Percentiles rank a stretch among this genome's conserved stretches.
These are phyloP conservation scores for Spatholobus suberectus DNA, from an alignment of 306 rosid genomes.

Conservation along the genomic window DNA sequence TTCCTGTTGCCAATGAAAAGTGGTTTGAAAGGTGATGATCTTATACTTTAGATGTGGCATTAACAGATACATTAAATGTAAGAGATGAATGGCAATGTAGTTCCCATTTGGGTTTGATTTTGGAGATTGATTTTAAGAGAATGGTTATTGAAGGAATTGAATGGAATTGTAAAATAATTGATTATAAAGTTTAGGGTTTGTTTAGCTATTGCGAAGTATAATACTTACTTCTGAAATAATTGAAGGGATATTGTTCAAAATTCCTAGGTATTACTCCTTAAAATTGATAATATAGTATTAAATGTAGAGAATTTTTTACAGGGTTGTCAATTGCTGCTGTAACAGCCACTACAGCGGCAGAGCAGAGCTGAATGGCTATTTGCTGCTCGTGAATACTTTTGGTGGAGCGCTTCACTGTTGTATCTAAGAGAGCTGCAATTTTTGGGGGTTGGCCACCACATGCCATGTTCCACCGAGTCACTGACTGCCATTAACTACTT, in stretches of 20 bases:
- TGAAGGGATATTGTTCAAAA: neutral
- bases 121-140: neutral
- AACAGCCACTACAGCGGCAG: neutral
- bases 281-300: neutral
- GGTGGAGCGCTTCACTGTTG: neutral
- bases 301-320: neutral
- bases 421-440: neutral
- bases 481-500: neutral
- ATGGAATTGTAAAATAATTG: neutral
- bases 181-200: neutral
- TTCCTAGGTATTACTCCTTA: neutral
- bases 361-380: neutral
- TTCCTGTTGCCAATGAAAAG: neutral
- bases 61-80: neutral
- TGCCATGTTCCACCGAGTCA: neutral
- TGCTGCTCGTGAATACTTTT: neutral
- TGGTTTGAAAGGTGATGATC: neutral
- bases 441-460: neutral
- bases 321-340: neutral
- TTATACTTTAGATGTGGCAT: neutral
- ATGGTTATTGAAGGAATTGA: neutral
- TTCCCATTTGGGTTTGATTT: neutral
- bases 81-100: neutral
- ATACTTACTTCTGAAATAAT: slow-evolving; percentile 5
- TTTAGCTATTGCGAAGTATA: neutral